phyloP scores from a whole-genome alignment of 495 filamentous ascomycete genomes.

The Penicillium malachiteum region DNA sequence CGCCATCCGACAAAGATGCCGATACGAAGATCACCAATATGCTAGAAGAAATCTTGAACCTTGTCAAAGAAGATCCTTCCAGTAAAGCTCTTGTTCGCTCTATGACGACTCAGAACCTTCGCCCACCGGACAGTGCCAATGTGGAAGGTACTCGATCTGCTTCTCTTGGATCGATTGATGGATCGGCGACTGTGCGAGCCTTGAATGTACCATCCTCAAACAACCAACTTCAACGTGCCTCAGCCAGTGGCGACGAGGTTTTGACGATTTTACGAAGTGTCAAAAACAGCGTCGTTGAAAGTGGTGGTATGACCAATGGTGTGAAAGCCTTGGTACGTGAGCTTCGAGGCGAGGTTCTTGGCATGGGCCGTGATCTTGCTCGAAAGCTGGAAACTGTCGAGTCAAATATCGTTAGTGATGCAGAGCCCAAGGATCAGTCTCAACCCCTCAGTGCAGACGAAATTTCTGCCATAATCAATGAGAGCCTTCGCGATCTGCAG shows the following conservation, averaged over 20 bases:
- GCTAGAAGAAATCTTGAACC: slow-evolving; percentile 75
- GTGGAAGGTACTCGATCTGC: slow-evolving; percentile 14
- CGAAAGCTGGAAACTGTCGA: slow-evolving; percentile 74
- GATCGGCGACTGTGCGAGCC: slow-evolving; percentile 20
- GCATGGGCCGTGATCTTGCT: slow-evolving; percentile 86
- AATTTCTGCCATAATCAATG: slow-evolving; percentile 71
- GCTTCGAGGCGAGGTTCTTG: slow-evolving; percentile 85
- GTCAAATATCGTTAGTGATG: slow-evolving; percentile 38
- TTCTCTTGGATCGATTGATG: slow-evolving; percentile 26
- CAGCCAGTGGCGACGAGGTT: slow-evolving; percentile 56
- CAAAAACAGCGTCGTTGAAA: slow-evolving; percentile 81
- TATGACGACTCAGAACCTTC: slow-evolving; percentile 4
- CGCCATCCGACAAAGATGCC: slow-evolving; percentile 53
- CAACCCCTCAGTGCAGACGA: slow-evolving; percentile 59
- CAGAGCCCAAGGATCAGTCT: slow-evolving; percentile 38
- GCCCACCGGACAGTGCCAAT: background rate
- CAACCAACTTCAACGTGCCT: slow-evolving; percentile 28
- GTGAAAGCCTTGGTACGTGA: slow-evolving; percentile 88
- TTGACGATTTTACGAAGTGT: slow-evolving; percentile 75
- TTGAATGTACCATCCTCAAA: slow-evolving; percentile 24
- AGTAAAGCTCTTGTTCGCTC: slow-evolving; percentile 59
- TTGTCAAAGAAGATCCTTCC: slow-evolving; percentile 65
- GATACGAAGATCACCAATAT: slow-evolving; percentile 61
- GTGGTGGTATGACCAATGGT: slow-evolving; percentile 81
- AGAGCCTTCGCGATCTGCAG: slow-evolving; percentile 76